These are phyloP conservation scores for Colletotrichum salicis DNA, from an alignment of 2,329 filamentous ascomycete species.

Conservation along the genomic window DNA sequence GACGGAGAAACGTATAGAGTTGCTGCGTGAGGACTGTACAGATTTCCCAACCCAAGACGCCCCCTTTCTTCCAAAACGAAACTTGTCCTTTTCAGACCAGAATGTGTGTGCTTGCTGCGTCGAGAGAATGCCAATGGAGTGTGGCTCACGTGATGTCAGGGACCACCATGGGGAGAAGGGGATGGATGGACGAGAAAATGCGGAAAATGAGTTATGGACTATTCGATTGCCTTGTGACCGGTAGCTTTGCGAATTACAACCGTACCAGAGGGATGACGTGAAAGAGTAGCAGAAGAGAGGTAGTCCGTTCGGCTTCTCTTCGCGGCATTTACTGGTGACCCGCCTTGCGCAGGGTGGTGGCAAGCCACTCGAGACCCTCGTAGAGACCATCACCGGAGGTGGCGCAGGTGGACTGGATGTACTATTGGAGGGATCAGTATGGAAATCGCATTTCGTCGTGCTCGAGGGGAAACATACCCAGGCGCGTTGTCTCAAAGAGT, in stretches of 20 bases:
- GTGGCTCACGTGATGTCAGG: constrained; percentile 36
- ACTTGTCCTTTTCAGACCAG: constrained; percentile 42
- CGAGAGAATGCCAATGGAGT: constrained; percentile 34
- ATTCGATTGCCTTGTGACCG: constrained; percentile 65
- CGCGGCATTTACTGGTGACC: constrained; percentile 67
- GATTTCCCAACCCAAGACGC: constrained; percentile 45
- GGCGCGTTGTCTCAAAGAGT: constrained; percentile 97
- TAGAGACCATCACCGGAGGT: constrained; percentile 99
- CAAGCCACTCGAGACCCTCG: constrained; percentile 96
- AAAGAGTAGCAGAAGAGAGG: constrained; percentile 51
- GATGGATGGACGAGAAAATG: constrained; percentile 35
- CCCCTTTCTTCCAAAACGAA: constrained; percentile 46
- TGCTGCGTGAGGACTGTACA: constrained; percentile 44
- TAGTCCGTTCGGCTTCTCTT: constrained; percentile 42
- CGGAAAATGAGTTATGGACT: constrained; percentile 56
- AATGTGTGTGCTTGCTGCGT: constrained; percentile 36
- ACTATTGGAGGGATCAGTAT: constrained; percentile 63
- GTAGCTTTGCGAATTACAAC: constrained; percentile 69
- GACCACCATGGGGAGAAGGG: constrained; percentile 34
- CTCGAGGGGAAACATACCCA: constrained; percentile 79
- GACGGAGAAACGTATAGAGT: constrained; percentile 33
- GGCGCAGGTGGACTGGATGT: constrained; percentile 99
- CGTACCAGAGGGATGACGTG: constrained; percentile 60
- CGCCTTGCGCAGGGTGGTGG: constrained; percentile 83
- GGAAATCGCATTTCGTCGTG: background rate